These are phyloP conservation scores for Naumovozyma baii DNA, from an alignment of 805 yeast species.

Conservation along the genomic window DNA sequence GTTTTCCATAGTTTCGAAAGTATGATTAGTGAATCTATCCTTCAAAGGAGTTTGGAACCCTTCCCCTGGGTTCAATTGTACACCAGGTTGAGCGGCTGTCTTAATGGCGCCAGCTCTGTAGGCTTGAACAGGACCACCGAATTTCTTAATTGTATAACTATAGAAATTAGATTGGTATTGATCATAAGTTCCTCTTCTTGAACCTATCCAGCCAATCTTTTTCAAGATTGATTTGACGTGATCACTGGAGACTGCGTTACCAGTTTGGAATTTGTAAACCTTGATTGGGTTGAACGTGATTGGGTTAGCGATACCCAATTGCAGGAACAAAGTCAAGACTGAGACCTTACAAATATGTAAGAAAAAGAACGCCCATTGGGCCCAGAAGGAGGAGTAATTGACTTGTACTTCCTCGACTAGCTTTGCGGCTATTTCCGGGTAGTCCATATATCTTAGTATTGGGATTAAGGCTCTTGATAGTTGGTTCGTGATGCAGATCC, in stretches of 20 bases:
- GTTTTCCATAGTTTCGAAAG: conserved; percentile 33
- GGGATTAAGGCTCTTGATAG: conserved; percentile 32
- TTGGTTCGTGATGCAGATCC: conserved; percentile 65
- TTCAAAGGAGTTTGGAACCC: conserved; percentile 61
- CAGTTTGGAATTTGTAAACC: conserved; percentile 27
- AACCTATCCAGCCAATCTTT: conserved; percentile 89
- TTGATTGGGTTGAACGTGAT: conserved; percentile 37
- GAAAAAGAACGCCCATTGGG: conserved; percentile 59
- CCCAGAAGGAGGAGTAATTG: conserved; percentile 32
- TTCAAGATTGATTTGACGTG: conserved; percentile 37
- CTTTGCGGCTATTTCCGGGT: conserved; percentile 35
- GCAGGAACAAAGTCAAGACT: conserved; percentile 46
- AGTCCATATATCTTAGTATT: conserved; percentile 29
- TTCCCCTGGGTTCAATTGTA: conserved; percentile 63
- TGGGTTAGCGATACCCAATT: conserved; percentile 76
- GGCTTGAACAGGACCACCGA: conserved; percentile 72
- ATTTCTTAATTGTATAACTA: conserved; percentile 48
- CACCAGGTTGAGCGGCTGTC: conserved; percentile 48
- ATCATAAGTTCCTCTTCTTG: conserved; percentile 59
- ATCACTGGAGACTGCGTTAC: conserved; percentile 22
- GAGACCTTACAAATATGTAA: conserved; percentile 59
- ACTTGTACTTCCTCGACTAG: conserved; percentile 42
- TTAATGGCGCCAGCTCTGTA: conserved; percentile 62
- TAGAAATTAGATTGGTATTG: conserved; percentile 66
- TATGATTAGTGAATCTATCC: conserved; percentile 29